Conservation (phyloP, 1,284 basidiomycete species). For the Leccinum insigne region DNA sequence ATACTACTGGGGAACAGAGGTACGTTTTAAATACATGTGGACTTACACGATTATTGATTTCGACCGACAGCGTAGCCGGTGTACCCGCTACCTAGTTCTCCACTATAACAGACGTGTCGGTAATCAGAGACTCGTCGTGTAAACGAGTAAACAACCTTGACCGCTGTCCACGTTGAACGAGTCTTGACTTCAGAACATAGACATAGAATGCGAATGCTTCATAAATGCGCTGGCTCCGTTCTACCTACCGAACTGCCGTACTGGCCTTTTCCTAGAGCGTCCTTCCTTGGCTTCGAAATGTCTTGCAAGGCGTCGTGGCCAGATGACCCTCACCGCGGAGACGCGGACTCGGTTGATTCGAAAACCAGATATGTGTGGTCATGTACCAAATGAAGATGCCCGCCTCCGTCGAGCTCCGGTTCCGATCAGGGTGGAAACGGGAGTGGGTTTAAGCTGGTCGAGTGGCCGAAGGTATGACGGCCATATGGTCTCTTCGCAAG, state of each 20-base stretch:
- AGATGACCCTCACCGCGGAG: neutral
- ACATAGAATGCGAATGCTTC: no score
- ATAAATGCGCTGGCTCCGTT: no score
- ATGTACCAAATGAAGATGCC: neutral
- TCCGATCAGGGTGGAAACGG: neutral
- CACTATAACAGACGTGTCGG: neutral
- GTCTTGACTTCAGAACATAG: no score
- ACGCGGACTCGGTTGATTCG: neutral
- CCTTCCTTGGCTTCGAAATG: no score
- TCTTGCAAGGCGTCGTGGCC: no score
- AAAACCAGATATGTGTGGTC: neutral
- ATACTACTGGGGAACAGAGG: neutral
- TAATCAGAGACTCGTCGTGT: no score
- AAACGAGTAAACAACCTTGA: no score
- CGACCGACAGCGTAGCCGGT: no score
- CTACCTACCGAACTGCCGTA: no score
- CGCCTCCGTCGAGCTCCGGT: neutral
- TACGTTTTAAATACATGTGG: neutral
- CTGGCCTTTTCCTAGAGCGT: no score
- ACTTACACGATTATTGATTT: neutral
- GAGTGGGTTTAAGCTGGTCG: neutral
- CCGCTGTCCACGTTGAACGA: no score
- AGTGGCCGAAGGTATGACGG: neutral
- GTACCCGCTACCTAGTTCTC: neutral
- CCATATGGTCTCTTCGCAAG: neutral